phyloP scores from a whole-genome alignment of 2,329 filamentous ascomycete species.

The Arthrinium puccinioides region DNA sequence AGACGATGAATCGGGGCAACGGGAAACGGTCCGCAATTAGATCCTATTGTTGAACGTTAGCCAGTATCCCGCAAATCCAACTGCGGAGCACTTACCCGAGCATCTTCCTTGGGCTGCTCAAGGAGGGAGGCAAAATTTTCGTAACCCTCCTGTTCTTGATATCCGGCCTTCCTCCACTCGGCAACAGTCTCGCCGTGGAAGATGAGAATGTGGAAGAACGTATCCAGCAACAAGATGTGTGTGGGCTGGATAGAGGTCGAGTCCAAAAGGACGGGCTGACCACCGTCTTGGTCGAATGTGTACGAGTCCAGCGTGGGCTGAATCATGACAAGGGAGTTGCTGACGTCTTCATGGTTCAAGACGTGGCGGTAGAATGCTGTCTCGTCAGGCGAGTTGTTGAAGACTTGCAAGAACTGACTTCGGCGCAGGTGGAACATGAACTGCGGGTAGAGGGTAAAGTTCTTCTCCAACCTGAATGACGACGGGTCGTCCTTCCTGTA shows the following conservation, averaged over 20 bases:
- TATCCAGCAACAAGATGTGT: conserved; percentile 89
- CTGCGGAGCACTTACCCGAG: conserved; percentile 77
- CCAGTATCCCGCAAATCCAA: too few relatives aligned
- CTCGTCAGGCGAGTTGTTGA: conserved; percentile 98
- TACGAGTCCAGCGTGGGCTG: conserved; percentile 97
- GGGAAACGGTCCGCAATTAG: conserved; percentile 96
- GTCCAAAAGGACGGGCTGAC: conserved; percentile 88
- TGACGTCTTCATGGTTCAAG: conserved; percentile 92
- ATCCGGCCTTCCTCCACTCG: conserved; percentile 95
- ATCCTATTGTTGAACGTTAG: conserved; percentile 67
- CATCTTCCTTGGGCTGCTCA: conserved; percentile 93
- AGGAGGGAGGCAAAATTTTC: conserved; percentile 88
- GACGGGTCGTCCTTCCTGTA: conserved; percentile 97
- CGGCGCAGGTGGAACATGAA: conserved; percentile 99
- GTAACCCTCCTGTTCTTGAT: conserved; percentile 96
- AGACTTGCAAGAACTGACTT: conserved; percentile 96
- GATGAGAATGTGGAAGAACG: conserved; percentile 99
- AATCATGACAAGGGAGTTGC: conserved; percentile 97
- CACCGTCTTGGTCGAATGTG: conserved; percentile 90
- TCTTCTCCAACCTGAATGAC: conserved; percentile 95
- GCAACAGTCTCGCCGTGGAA: conserved; percentile 98
- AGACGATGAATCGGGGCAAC: conserved; percentile 96
- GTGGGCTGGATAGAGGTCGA: conserved; percentile 93
- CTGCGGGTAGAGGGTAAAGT: conserved; percentile 96
- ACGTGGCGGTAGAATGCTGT: conserved; percentile 99